Base-by-base conservation (phyloP, 805 yeast species). In the Komagataella ulmi region DNA sequence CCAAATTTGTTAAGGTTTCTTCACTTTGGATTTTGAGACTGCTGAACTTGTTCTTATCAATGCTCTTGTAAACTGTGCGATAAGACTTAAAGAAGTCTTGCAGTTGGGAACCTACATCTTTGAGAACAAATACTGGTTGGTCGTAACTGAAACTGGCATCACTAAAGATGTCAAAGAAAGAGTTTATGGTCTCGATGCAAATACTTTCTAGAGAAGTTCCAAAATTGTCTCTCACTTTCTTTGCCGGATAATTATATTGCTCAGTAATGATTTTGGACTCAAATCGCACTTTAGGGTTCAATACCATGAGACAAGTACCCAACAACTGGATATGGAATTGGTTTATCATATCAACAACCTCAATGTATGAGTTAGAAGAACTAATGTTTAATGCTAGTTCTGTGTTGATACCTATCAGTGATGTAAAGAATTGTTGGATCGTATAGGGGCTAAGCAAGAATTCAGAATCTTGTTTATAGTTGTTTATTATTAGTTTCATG, bases 101-200 rank as follows among this genome's bases (percentile, higher is more conserved):
- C 47, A 88, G 68, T 14, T 64, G 61, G 1, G 59, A 52, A 44
- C 78, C 59, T 57, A 80, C 76, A 7, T 73, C 70, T 17, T 74
- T 73, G 7, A 72, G 63, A 23, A 83, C 85, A 64, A 83, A 91
- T 1, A 86, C 76, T 3, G 79, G 78, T 23, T 65, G 67, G 61
- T 88, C 96, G 60, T 88, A 89, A 14, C 71, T 75, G 58, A 73
- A 84, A 3, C 64, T 68, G 44, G 75, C 75, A 66, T 93, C 98
- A 12, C 85, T 85, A 66, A 84, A 93, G 6, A 89, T 71, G 54
- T 88, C 97, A 65, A 80, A 88, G 5, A 89, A 59, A 2, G 78
- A 69, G 59, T 87, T 83, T 19, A 87, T 64, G 23, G 83, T 68
- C 54, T 84, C 91, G 45, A 80, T 64, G 4, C 80, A 50, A 6